phyloP scores from a whole-genome alignment of 2,329 filamentous ascomycete genomes.

The Myriosclerotinia curreyana region DNA sequence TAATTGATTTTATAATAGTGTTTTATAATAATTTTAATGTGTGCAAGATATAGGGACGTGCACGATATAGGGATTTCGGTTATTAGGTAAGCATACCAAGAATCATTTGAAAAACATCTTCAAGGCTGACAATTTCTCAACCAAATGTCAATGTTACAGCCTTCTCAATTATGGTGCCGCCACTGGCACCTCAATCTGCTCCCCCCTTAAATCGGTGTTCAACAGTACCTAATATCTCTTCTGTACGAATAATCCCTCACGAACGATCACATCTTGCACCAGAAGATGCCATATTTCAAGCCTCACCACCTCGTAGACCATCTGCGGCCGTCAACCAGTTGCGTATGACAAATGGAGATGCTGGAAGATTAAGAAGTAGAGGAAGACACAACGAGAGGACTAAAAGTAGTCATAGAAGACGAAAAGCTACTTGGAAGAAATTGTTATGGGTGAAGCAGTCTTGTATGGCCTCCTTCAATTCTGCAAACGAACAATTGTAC shows the following conservation, averaged over 20 bases:
- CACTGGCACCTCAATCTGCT: slow-evolving; percentile 25
- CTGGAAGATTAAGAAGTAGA: slow-evolving; percentile 28
- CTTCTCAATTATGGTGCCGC: slow-evolving; percentile 35
- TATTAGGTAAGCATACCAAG: too few species aligned
- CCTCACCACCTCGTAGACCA: slow-evolving; percentile 56
- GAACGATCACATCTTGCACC: slow-evolving; percentile 72
- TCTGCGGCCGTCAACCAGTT: slow-evolving; percentile 42
- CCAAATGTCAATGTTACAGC: slow-evolving; percentile 14
- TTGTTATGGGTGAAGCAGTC: slow-evolving; percentile 97
- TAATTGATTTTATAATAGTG: too few species aligned
- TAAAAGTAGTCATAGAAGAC: slow-evolving; percentile 55
- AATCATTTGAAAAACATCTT: not conserved
- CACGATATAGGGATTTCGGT: too few species aligned
- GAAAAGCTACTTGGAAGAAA: slow-evolving; percentile 86
- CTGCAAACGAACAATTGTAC: slow-evolving; percentile 17
- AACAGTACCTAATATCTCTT: slow-evolving; percentile 29
- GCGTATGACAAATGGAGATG: slow-evolving; percentile 35
- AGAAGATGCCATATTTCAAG: slow-evolving; percentile 73
- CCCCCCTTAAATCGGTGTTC: slow-evolving; percentile 33
- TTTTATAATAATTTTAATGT: too few species aligned
- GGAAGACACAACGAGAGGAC: slow-evolving; percentile 34
- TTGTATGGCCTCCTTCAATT: slow-evolving; percentile 52
- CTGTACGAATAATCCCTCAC: slow-evolving; percentile 23
- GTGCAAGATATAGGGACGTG: too few species aligned
- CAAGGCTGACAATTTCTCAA: slow-evolving; percentile 19